Percentiles rank a stretch among this genome's conserved stretches.
Evolutionary conservation across 75 land plant species (phyloP).

Genomic region (Pseudotsuga menziesii): DNA sequence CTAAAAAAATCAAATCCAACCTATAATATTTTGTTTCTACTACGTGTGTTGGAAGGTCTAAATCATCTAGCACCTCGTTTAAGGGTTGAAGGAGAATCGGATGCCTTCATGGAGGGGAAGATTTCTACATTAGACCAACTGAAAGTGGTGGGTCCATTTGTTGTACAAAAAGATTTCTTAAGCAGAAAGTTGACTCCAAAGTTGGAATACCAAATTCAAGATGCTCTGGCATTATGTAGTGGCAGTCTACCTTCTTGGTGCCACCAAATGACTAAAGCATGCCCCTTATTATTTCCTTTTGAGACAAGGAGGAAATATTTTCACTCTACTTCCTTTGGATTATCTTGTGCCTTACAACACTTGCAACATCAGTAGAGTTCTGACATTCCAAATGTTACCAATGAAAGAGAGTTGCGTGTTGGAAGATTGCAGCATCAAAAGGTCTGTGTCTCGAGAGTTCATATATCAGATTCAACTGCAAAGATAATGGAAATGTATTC

Average conservation of each 20-base stretch:
- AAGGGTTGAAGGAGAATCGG: constrained; percentile 48
- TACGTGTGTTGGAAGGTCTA: constrained; percentile 66
- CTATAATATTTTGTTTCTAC: constrained; percentile 57
- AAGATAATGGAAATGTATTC: constrained; percentile 68
- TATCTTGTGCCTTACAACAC: constrained; percentile 31
- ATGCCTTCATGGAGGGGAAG: constrained; percentile 34
- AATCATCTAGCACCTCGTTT: constrained; percentile 53
- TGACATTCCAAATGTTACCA: constrained; percentile 31
- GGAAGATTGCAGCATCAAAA: constrained; percentile 50
- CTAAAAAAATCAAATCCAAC: constrained; percentile 58
- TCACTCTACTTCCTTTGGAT: constrained; percentile 56
- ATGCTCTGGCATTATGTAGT: constrained; percentile 46
- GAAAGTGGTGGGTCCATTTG: constrained; percentile 21
- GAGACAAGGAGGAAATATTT: constrained; percentile 74
- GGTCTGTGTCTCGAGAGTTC: constrained; percentile 57
- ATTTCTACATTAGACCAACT: constrained; percentile 30
- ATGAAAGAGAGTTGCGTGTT: constrained; percentile 5
- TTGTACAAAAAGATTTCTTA: constrained; percentile 66
- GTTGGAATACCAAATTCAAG: constrained; percentile 84
- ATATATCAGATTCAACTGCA: constrained; percentile 77
- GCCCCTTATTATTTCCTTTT: constrained; percentile 86
- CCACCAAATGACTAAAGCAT: constrained; percentile 54
- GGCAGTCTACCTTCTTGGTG: constrained; percentile 88
- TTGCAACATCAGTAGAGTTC: constrained; percentile 29
- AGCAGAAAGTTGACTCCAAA: constrained; percentile 83